Evolutionary conservation across 2,329 filamentous ascomycete species (phyloP), one percentile per base, ranked within the genome.

Genomic region (Penicillium brevicompactum): DNA sequence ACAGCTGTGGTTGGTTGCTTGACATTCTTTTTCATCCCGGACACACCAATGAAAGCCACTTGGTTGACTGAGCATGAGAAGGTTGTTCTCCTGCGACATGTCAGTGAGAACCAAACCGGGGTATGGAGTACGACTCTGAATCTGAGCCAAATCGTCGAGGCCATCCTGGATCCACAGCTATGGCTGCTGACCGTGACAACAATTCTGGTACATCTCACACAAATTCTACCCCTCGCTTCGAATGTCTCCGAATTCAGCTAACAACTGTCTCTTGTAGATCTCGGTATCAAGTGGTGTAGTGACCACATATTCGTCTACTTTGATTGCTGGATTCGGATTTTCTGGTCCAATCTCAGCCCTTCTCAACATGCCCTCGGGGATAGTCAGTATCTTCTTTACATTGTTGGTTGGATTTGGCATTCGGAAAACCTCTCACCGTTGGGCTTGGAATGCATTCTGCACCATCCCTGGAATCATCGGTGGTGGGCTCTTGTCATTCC

Each of bases 61-160:
- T 67, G 63, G 63, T 44, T 68, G 21, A 62, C 64, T 14, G 67
- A 73, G 3, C 63, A 60, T 8, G 74, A 79, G 46, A 74, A 77
- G 51, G 67, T 76, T 21, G 74, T 60, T 4, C 66, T 68, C 9
- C 57, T 78, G 18, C 72, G 78, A 46, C 73, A 80, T 1, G 71
- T 82, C 0, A 70, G 76, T 2, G 71, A 71, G 31, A 80, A 81
- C 38, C 77, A 82, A 55, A 83, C 79, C 0, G 81, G 81, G 2
- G 77, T 82, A 2, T 77, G 81, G 60, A 81, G 79, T 62, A 78
- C 79, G 46, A 71, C 74, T 38, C 75, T 83, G 62, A 81, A 83
- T 52, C 43, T 64, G 3, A 65, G 72, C 11, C 81, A 84, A 46
- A 70, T 83, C 13, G 59, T 71, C 44, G 81, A 84, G 66, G 74